Conservation (phyloP, 2,329 filamentous ascomycete species). For the Colletotrichum lini region DNA sequence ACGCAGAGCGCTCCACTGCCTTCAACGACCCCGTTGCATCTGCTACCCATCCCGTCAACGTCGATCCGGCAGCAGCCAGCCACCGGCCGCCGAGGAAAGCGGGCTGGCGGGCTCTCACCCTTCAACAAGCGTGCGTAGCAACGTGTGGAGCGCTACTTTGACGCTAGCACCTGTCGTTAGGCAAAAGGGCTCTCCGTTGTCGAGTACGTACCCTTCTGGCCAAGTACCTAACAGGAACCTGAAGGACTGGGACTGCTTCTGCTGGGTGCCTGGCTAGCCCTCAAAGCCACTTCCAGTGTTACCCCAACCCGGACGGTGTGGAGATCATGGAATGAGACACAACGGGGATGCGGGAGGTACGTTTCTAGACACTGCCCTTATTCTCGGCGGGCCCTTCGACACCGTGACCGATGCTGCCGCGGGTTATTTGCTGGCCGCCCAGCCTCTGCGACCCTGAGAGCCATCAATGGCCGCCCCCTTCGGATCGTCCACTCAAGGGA, state of each 20-base stretch:
- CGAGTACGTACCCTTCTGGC: conserved; percentile 8
- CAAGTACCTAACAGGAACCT: conserved; percentile 19
- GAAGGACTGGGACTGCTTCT: background rate
- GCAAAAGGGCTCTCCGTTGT: conserved; percentile 1
- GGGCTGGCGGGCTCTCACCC: background rate
- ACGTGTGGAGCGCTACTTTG: background rate
- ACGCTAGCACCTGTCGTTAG: conserved; percentile 22
- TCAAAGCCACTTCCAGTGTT: conserved; percentile 26
- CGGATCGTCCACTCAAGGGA: background rate
- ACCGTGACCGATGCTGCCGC: background rate
- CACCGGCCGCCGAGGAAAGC: conserved; percentile 19
- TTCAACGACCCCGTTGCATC: conserved; percentile 33
- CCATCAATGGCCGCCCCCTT: background rate
- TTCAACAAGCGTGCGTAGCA: background rate
- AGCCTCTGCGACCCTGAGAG: background rate
- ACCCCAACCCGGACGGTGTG: conserved; percentile 26
- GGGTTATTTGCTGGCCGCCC: too few species aligned
- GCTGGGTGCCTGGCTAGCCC: conserved; percentile 28
- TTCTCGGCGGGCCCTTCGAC: background rate
- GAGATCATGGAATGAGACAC: conserved; percentile 13
- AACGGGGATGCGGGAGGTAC: background rate
- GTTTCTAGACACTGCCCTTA: background rate
- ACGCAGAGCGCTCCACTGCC: conserved; percentile 15
- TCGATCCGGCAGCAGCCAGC: conserved; percentile 41
- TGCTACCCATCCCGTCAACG: conserved; percentile 19